These are phyloP conservation scores for Vanderwaltozyma tropicalis DNA, from an alignment of 805 yeast species.

Conservation along the genomic window DNA sequence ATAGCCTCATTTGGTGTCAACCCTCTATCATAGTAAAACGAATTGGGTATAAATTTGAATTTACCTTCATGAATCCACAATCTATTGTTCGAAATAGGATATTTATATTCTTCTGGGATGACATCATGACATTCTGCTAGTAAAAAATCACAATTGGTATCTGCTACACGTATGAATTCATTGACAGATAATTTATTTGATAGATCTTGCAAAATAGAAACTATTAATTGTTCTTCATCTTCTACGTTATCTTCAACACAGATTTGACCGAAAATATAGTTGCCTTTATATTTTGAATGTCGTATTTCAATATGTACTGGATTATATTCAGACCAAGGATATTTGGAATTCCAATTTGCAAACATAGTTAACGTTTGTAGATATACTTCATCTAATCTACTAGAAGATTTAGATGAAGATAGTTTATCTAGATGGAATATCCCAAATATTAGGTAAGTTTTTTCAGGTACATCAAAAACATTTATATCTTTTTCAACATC, in stretches of 20 bases:
- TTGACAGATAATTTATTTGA: conserved; percentile 21
- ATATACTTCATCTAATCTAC: conserved; percentile 1
- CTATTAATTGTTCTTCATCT: conserved; percentile 38
- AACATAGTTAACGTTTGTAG: conserved; percentile 4
- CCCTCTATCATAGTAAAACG: conserved; percentile 27
- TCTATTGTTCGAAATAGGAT: conserved; percentile 35
- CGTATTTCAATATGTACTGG: conserved; percentile 17
- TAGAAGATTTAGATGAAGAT: not conserved
- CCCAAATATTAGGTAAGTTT: conserved; percentile 21
- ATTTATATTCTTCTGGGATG: conserved; percentile 36
- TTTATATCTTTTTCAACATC: conserved; percentile 9
- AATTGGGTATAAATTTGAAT: conserved; percentile 33
- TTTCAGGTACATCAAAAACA: conserved; percentile 13
- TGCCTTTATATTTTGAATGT: not conserved
- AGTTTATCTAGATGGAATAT: conserved; percentile 19
- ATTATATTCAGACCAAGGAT: conserved; percentile 34
- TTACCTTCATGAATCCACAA: conserved; percentile 41
- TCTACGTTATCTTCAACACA: conserved; percentile 34
- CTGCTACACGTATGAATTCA: conserved; percentile 38
- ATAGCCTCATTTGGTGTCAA: conserved; percentile 33
- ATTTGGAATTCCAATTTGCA: conserved; percentile 30
- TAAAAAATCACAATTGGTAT: conserved; percentile 48
- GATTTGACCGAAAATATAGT: conserved; percentile 23
- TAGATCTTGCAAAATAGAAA: conserved; percentile 32
- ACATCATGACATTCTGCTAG: conserved; percentile 39